These are phyloP conservation scores for Cryptococcus floricola DNA, from an alignment of 1,284 basidiomycete genomes.

Conservation along the genomic window DNA sequence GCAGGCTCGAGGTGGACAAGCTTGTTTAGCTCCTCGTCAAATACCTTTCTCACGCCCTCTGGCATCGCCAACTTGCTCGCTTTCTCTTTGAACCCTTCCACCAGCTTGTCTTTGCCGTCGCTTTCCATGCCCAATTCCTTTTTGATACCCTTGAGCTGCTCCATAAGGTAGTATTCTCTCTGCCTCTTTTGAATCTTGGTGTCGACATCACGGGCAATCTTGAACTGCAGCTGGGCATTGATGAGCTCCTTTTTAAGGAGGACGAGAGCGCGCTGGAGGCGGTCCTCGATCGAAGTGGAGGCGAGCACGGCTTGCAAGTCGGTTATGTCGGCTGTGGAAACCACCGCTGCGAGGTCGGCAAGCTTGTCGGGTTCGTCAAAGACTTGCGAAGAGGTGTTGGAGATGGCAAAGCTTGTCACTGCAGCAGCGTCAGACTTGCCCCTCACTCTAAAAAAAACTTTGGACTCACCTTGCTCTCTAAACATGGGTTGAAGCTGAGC, in stretches of 20 bases:
- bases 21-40: slow-evolving; percentile 95
- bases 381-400: slow-evolving; percentile 91
- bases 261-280: slow-evolving; percentile 82
- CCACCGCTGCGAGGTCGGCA: slow-evolving; percentile 95
- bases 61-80: slow-evolving; percentile 88
- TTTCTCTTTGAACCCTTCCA: slow-evolving; percentile 93
- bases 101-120: slow-evolving; percentile 95
- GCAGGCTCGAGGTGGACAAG: slow-evolving; percentile 86
- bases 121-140: slow-evolving; percentile 90
- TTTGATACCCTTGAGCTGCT: slow-evolving; percentile 98
- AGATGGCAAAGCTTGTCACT: slow-evolving; percentile 75
- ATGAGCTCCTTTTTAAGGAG: slow-evolving; percentile 98
- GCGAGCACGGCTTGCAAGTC: slow-evolving; percentile 95
- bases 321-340: slow-evolving; percentile 82
- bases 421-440: not conserved
- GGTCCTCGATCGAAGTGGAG: slow-evolving; percentile 77
- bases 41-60: slow-evolving; percentile 84
- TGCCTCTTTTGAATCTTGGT: slow-evolving; percentile 95
- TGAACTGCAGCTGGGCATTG: slow-evolving; percentile 92
- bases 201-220: slow-evolving; percentile 92
- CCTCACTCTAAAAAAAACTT: not conserved
- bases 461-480: slow-evolving; percentile 73
- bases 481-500: slow-evolving; percentile 95
- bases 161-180: slow-evolving; percentile 96
- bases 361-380: slow-evolving; percentile 98